Evolutionary conservation across 2,329 filamentous ascomycete species (phyloP).

Genomic region (Cladobotryum protrusum): DNA sequence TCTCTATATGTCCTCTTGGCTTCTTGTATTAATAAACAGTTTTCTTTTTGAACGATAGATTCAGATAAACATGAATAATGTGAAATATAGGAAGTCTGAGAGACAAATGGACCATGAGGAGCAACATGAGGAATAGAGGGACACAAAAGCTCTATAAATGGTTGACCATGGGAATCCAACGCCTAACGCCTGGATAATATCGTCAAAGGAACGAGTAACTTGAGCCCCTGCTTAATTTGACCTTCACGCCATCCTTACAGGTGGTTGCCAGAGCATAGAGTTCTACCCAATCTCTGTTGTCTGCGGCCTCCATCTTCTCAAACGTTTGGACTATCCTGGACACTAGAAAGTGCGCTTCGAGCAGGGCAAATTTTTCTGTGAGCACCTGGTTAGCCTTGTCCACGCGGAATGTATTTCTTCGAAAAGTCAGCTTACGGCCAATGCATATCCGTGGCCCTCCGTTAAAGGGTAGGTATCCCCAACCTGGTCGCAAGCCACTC

Average conservation of each 20-base stretch:
- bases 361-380: slow-evolving; percentile 30
- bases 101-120: too few relatives aligned
- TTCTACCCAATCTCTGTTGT: slow-evolving; percentile 27
- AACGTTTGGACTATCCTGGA: slow-evolving; percentile 30
- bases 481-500: slow-evolving; percentile 32
- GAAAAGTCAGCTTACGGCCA: slow-evolving; percentile 28
- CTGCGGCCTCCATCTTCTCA: slow-evolving; percentile 20
- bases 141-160: too few relatives aligned
- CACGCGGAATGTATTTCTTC: too few relatives aligned
- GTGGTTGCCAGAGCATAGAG: slow-evolving; percentile 29
- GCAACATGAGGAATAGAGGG: too few relatives aligned
- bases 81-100: too few relatives aligned
- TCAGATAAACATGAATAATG: too few relatives aligned
- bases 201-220: too few relatives aligned
- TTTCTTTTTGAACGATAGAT: too few relatives aligned
- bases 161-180: too few relatives aligned
- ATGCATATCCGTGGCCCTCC: slow-evolving; percentile 41
- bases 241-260: slow-evolving; percentile 26
- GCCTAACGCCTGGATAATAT: too few relatives aligned
- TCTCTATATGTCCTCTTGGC: too few relatives aligned
- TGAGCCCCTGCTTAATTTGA: slow-evolving; percentile 9
- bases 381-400: slow-evolving; percentile 6
- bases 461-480: slow-evolving; percentile 41
- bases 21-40: too few relatives aligned
- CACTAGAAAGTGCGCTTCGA: slow-evolving; percentile 29